Evolutionary conservation across 2,329 filamentous ascomycete genomes (phyloP).

Genomic region (Sarocladium kiliense): DNA sequence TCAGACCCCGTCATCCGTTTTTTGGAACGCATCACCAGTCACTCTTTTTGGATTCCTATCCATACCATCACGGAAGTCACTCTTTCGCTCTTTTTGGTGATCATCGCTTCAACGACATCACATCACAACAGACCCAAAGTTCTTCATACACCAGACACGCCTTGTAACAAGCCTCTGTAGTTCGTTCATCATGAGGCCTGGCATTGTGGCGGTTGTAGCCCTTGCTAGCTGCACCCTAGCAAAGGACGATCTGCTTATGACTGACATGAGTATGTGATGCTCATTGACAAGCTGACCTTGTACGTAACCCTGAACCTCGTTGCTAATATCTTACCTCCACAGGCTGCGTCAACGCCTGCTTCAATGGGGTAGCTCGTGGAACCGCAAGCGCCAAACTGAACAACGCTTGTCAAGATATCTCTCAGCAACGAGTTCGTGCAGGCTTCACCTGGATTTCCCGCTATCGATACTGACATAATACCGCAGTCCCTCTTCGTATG

Average conservation of each 20-base stretch:
- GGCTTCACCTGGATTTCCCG: neutral
- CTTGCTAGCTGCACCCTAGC: neutral
- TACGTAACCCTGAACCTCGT: neutral
- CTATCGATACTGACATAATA: neutral
- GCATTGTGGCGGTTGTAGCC: neutral
- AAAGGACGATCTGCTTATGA: neutral
- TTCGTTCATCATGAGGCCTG: neutral
- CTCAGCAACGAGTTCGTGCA: neutral
- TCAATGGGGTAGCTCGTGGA: neutral
- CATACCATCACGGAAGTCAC: neutral
- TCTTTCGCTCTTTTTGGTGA: constrained; percentile 22
- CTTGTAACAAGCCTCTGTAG: neutral
- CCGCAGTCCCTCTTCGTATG: constrained; percentile 8
- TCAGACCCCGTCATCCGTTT: constrained; percentile 19
- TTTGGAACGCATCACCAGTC: constrained; percentile 18
- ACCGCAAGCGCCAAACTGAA: neutral
- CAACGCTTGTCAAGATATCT: neutral
- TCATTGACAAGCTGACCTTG: too few relatives aligned
- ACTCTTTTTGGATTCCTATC: constrained; percentile 23
- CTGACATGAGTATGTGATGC: too few relatives aligned
- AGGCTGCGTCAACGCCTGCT: neutral
- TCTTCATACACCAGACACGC: neutral
- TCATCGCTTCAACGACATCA: constrained; percentile 25
- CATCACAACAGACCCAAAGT: constrained; percentile 16
- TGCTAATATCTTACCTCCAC: neutral